Base-by-base conservation (phyloP, 441 rosid species). In the Pelargonium fulgidum region DNA sequence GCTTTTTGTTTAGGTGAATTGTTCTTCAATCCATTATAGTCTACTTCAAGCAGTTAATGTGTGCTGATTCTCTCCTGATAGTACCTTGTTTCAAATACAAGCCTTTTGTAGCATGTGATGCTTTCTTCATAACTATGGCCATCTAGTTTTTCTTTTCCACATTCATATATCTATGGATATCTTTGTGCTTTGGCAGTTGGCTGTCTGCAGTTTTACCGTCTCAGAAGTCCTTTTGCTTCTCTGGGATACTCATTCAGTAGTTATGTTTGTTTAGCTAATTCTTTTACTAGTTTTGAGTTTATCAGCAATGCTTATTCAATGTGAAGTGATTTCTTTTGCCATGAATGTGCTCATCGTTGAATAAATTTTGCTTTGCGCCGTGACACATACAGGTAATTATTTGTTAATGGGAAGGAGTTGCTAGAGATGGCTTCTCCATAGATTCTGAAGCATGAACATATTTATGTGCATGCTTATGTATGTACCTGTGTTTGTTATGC, bases 1-100 rank as follows among this genome's bases (percentile, higher is more conserved):
- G 39, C 39, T 33, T 33, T 33, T 33, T 33, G 68, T 68, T 73
- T 44, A 63, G 14, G 58, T 75, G 62, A 61, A 70, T 66, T 68
- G 73, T 74, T 77, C 74, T 72, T 64, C 70, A 66, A 29, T 48
- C 72, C 72, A 65, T 39, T 69, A 72, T 68, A 29, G 75, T 54
- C 81, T 78, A 72, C 79, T 75, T 80, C 72, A 54, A 17, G 65
- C 10, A 52, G 66, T 76, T 64, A 73, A 45, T 66, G 71, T 65
- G 41, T 75, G 72, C 12, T 64, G 69, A 74, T 73, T 74, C 79
- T 76, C 65, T 69, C 69, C 52, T 72, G 59, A 20, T 24, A 56
- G 62, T 41, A 17, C 17, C 36, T 64, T 68, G 64, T 73, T 44
- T 72, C 8, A 33, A 50, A 69, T 61, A 62, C 50, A 19, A 63